phyloP scores from a whole-genome alignment of 2,329 filamentous ascomycete genomes.

The Pseudogymnoascus sp. region DNA sequence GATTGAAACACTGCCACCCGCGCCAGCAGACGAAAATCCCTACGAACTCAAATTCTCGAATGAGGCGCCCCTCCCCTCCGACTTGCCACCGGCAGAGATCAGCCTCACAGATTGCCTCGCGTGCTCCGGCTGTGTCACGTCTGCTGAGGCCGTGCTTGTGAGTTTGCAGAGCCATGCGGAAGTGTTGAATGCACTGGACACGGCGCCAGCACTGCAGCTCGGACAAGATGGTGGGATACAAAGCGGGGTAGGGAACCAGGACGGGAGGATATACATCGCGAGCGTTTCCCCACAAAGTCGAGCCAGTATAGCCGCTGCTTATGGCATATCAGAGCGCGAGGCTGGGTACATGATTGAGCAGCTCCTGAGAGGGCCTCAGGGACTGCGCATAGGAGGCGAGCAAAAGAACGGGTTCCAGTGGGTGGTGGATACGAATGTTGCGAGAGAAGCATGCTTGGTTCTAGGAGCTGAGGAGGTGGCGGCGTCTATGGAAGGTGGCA shows the following conservation, averaged over 20 bases:
- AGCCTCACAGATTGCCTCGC: constrained; percentile 95
- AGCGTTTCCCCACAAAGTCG: constrained; percentile 88
- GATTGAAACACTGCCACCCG: constrained; percentile 77
- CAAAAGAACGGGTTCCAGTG: constrained; percentile 75
- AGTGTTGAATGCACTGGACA: constrained; percentile 75
- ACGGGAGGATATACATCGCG: constrained; percentile 76
- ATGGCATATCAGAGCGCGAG: constrained; percentile 63
- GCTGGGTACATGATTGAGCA: constrained; percentile 79
- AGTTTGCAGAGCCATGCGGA: constrained; percentile 90
- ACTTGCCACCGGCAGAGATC: constrained; percentile 72
- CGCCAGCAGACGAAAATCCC: constrained; percentile 40
- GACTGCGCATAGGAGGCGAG: constrained; percentile 62
- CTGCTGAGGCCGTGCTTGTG: constrained; percentile 93
- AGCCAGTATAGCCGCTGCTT: constrained; percentile 81
- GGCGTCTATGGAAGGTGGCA: constrained; percentile 26
- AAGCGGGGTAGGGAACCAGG: constrained; percentile 42
- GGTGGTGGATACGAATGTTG: constrained; percentile 82
- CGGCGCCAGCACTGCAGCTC: constrained; percentile 41
- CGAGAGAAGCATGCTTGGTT: constrained; percentile 76
- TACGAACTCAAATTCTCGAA: constrained; percentile 95
- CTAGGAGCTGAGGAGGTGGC: constrained; percentile 68
- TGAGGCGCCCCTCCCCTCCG: constrained; percentile 49
- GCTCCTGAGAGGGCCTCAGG: constrained; percentile 63
- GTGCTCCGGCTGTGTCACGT: constrained; percentile 95
- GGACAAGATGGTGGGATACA: neutral